Base-by-base conservation (phyloP, 495 filamentous ascomycete genomes). In the Aspergillus panamensis region DNA sequence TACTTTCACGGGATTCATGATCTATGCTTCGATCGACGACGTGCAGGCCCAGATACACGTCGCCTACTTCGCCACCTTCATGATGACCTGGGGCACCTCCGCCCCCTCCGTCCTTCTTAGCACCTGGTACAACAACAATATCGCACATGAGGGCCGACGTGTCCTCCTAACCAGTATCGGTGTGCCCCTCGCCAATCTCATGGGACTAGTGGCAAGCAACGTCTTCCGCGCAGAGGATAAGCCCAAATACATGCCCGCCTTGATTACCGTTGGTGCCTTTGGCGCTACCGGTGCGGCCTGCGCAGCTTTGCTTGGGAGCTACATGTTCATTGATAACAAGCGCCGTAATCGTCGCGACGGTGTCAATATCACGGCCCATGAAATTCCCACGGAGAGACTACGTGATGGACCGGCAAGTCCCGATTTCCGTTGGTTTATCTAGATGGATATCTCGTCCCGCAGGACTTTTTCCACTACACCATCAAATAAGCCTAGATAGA, bases 71-170 rank as follows among this genome's bases (percentile, higher is more conserved):
- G 86, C 87, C 10, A 82, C 78, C 19, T 92, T 91, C 67, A 90
- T 91, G 86, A 91, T 92, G 87, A 86, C 83, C 14, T 91, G 88
- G 87, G 80, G 79, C 13, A 82, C 80, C 2, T 78, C 74, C 0
- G 79, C 80, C 1, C 80, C 80, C 1, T 81, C 77, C 1, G 80
- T 83, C 3, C 65, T 83, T 8, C 69, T 82, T 0, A 77, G 75
- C 58, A 72, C 69, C 16, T 87, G 84, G 87, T 90, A 89, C 66
- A 90, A 89, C 66, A 93, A 93, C 74, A 93, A 93, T 57, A 80
- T 88, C 16, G 86, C 88, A 1, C 81, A 91, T 60, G 89, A 92
- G 70, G 83, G 85, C 44, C 80, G 82, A 19, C 84, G 89, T 21
- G 80, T 91, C 8, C 77, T 85, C 0, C 70, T 91, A 19, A 91